These are phyloP conservation scores for Petunia secreta DNA, from an alignment of 257 asterid species.

Conservation along the genomic window DNA sequence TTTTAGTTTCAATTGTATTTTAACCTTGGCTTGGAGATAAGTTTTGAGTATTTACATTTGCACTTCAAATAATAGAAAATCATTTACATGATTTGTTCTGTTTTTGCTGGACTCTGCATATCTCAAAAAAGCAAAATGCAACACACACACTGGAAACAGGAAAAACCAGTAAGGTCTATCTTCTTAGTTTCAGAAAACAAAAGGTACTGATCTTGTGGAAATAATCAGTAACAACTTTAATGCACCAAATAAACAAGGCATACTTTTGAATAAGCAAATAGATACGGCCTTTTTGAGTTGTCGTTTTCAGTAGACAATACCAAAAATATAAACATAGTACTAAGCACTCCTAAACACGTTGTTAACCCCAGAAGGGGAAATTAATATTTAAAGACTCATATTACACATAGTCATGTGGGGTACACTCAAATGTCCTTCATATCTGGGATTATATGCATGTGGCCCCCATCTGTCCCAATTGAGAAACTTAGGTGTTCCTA, in stretches of 20 bases:
- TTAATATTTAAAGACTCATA: not conserved
- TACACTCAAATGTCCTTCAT: not conserved
- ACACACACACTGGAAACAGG: too few relatives aligned
- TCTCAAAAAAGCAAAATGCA: too few relatives aligned
- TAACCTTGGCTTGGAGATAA: too few relatives aligned
- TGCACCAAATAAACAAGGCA: not conserved
- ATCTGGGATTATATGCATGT: conserved; percentile 9
- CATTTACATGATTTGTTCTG: too few relatives aligned
- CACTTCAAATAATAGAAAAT: too few relatives aligned
- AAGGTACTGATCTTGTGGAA: too few relatives aligned
- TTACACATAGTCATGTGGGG: not conserved
- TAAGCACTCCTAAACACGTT: not conserved
- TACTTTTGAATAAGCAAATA: not conserved
- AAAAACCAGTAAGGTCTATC: too few relatives aligned
- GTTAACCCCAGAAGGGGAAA: not conserved
- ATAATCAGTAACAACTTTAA: too few relatives aligned
- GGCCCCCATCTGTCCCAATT: not conserved
- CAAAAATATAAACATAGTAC: not conserved
- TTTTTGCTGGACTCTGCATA: too few relatives aligned
- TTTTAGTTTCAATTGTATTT: too few relatives aligned
- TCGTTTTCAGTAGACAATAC: conserved; percentile 1
- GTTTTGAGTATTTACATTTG: too few relatives aligned
- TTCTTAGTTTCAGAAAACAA: too few relatives aligned
- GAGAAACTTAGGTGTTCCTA: not conserved
- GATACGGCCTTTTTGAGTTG: not conserved